These are phyloP conservation scores for Brassica balearica DNA, from an alignment of 441 rosid species.

Conservation along the genomic window DNA sequence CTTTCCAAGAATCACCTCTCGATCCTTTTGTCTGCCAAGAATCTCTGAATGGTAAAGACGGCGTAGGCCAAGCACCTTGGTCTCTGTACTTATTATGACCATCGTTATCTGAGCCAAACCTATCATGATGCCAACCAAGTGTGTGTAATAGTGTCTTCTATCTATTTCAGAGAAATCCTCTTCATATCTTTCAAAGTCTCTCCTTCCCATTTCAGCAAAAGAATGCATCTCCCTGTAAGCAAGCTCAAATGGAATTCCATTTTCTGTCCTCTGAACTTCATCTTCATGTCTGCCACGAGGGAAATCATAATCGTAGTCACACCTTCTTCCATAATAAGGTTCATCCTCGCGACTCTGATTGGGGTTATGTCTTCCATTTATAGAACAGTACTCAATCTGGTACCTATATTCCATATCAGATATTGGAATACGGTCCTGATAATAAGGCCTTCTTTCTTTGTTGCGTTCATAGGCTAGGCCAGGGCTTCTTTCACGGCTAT, in stretches of 20 bases:
- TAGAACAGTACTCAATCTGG: constrained; percentile 39
- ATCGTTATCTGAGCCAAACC: constrained; percentile 43
- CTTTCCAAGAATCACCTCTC: constrained; percentile 34
- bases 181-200: constrained; percentile 40
- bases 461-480: constrained; percentile 33
- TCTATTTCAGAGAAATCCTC: constrained; percentile 44
- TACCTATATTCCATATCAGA: constrained; percentile 43
- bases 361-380: constrained; percentile 36
- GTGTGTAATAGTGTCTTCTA: constrained; percentile 35
- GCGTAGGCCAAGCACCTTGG: constrained; percentile 37
- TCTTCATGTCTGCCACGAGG: constrained; percentile 43
- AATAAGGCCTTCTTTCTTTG: constrained; percentile 37
- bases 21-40: constrained; percentile 36
- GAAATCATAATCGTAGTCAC: constrained; percentile 38
- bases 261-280: constrained; percentile 38
- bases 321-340: constrained; percentile 38
- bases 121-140: constrained; percentile 46
- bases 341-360: constrained; percentile 45
- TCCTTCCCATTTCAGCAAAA: constrained; percentile 42
- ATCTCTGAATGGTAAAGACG: constrained; percentile 39
- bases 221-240: constrained; percentile 40
- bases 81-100: constrained; percentile 45
- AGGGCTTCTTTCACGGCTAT: constrained; percentile 43
- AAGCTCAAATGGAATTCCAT: constrained; percentile 39
- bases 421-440: constrained; percentile 38